phyloP scores from a whole-genome alignment of 768 basidiomycete species.

The Kwoniella dejecticola region DNA sequence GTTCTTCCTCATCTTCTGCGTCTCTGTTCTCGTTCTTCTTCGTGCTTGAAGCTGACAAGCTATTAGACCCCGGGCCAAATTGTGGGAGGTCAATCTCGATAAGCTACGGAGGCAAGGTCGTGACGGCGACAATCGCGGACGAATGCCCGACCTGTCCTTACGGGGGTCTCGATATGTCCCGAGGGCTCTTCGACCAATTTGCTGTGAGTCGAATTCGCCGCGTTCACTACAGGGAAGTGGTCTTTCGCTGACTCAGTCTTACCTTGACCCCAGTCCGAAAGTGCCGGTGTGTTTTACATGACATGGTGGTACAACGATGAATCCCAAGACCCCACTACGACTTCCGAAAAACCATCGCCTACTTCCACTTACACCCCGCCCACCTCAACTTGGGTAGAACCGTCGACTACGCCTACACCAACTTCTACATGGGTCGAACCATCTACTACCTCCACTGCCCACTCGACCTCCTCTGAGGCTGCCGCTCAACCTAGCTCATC shows the following conservation, averaged over 20 bases:
- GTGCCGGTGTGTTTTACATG: slow-evolving; percentile 65
- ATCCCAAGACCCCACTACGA: slow-evolving; percentile 31
- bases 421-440: slow-evolving; percentile 23
- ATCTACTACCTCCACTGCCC: slow-evolving; percentile 14
- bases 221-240: background rate
- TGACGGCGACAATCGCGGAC: slow-evolving; percentile 66
- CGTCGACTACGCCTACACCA: slow-evolving; percentile 28
- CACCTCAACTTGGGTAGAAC: slow-evolving; percentile 27
- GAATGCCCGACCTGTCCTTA: slow-evolving; percentile 70
- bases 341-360: slow-evolving; percentile 34
- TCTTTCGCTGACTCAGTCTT: background rate
- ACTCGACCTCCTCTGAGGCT: slow-evolving; percentile 27
- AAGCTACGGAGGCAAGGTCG: slow-evolving; percentile 64
- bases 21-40: background rate
- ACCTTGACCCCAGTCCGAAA: slow-evolving; percentile 25
- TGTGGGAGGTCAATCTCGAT: slow-evolving; percentile 69
- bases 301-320: slow-evolving; percentile 64
- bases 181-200: slow-evolving; percentile 69
- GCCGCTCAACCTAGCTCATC: background rate
- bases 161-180: slow-evolving; percentile 69
- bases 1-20: background rate
- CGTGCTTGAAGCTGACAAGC: background rate
- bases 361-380: slow-evolving; percentile 33
- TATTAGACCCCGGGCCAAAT: slow-evolving; percentile 64
- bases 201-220: slow-evolving; percentile 40